Evolutionary conservation across 352 stramenopile genomes (phyloP).

Genomic region (Phytophthora multivora): DNA sequence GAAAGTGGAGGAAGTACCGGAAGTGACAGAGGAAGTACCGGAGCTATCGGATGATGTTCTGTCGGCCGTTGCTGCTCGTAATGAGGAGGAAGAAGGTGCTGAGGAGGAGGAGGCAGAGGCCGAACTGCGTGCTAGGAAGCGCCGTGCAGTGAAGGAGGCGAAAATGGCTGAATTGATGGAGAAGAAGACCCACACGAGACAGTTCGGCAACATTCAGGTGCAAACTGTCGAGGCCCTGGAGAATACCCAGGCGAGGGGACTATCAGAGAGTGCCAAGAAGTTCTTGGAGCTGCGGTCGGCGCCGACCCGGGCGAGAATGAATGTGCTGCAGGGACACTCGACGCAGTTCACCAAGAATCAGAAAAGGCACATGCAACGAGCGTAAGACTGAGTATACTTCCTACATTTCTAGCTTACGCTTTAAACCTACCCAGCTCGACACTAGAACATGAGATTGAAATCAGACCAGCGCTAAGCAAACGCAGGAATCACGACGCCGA

Average conservation of each 20-base stretch:
- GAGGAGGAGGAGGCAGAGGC: constrained; percentile 40
- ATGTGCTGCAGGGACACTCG: constrained; percentile 68
- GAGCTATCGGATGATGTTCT: constrained; percentile 72
- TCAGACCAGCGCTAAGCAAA: too few relatives aligned
- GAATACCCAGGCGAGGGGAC: constrained; percentile 41
- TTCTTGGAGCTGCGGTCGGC: constrained; percentile 61
- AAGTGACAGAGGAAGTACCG: constrained; percentile 23
- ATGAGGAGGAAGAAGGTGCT: constrained; percentile 64
- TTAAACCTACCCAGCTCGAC: too few relatives aligned
- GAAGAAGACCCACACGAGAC: constrained; percentile 70
- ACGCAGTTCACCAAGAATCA: constrained; percentile 81
- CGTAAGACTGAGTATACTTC: not conserved
- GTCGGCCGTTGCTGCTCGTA: constrained; percentile 62
- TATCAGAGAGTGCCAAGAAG: constrained; percentile 48
- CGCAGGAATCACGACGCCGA: too few relatives aligned
- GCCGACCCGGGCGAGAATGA: constrained; percentile 64
- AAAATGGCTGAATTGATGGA: constrained; percentile 33
- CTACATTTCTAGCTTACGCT: too few relatives aligned
- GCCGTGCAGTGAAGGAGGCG: constrained; percentile 19
- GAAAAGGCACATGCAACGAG: constrained; percentile 39
- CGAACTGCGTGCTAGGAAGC: constrained; percentile 35
- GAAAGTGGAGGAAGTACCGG: too few relatives aligned
- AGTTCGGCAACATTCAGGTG: constrained; percentile 79
- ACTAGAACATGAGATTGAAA: too few relatives aligned
- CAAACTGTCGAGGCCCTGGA: constrained; percentile 67